Evolutionary conservation across 2,329 filamentous ascomycete genomes (phyloP).

Genomic region (Arachnopeziza araneosa): DNA sequence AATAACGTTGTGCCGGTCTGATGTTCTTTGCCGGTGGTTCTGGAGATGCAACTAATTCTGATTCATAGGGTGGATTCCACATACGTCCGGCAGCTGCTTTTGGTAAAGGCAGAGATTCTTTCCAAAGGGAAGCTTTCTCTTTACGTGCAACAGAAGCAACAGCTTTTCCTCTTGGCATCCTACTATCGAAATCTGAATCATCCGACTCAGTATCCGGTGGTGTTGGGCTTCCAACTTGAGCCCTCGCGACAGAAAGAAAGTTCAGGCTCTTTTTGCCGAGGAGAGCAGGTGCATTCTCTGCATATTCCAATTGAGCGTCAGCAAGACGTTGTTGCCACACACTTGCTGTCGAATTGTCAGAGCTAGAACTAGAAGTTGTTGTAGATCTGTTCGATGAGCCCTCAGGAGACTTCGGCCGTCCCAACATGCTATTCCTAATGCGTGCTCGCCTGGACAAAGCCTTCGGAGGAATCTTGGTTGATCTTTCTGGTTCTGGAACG

Average conservation of each 20-base stretch:
- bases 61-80: slow-evolving; percentile 23
- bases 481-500: slow-evolving; percentile 14
- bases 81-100: slow-evolving; percentile 17
- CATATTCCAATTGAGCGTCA: slow-evolving; percentile 41
- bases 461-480: slow-evolving; percentile 34
- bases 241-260: slow-evolving; percentile 35
- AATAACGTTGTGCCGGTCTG: slow-evolving; percentile 22
- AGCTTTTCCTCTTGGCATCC: background rate
- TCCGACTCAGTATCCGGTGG: slow-evolving; percentile 42
- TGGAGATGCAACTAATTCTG: slow-evolving; percentile 3
- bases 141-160: background rate
- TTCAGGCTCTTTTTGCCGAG: slow-evolving; percentile 36
- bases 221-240: slow-evolving; percentile 44
- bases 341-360: slow-evolving; percentile 32
- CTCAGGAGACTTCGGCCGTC: slow-evolving; percentile 23
- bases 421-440: slow-evolving; percentile 30
- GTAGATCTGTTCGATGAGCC: slow-evolving; percentile 22
- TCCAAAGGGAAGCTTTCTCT: slow-evolving; percentile 21
- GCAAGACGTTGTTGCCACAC: slow-evolving; percentile 42
- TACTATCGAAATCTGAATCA: slow-evolving; percentile 15
- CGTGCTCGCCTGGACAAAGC: slow-evolving; percentile 36
- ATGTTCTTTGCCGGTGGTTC: slow-evolving; percentile 26
- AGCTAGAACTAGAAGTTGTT: slow-evolving; percentile 31
- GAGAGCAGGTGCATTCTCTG: slow-evolving; percentile 36
- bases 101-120: slow-evolving; percentile 9